A percentile compares a stretch with the other conserved stretches of the same genome.
Conservation (phyloP, 2,329 filamentous ascomycete genomes). For the Talaromyces funiculosus region DNA sequence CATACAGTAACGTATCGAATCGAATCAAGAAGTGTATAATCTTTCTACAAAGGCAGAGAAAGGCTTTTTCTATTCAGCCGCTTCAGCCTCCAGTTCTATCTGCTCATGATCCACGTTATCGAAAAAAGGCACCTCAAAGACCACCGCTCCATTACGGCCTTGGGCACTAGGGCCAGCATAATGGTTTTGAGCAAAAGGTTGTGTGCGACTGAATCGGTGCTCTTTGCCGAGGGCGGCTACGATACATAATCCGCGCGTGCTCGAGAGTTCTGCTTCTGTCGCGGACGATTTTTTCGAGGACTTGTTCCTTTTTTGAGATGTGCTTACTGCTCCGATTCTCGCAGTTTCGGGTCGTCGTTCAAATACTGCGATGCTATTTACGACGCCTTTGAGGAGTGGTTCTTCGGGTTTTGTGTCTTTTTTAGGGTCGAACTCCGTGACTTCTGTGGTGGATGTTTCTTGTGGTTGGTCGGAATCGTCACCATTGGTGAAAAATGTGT, state of each 20-base stretch:
- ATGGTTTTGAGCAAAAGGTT: slow-evolving; percentile 41
- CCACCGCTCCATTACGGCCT: slow-evolving; percentile 75
- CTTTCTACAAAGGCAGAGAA: neutral
- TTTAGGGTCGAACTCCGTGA: neutral
- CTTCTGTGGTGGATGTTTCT: neutral
- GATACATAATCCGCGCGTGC: slow-evolving; percentile 62
- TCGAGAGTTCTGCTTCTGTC: slow-evolving; percentile 10
- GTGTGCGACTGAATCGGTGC: slow-evolving; percentile 79
- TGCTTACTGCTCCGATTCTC: slow-evolving; percentile 13
- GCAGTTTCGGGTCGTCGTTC: slow-evolving; percentile 57
- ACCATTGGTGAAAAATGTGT: slow-evolving; percentile 21
- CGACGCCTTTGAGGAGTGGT: slow-evolving; percentile 60
- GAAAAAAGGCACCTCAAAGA: slow-evolving; percentile 69
- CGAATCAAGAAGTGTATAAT: neutral
- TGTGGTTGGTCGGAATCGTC: neutral
- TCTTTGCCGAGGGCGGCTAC: slow-evolving; percentile 84
- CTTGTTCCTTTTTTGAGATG: slow-evolving; percentile 13
- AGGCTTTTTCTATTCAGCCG: neutral
- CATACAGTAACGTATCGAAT: neutral
- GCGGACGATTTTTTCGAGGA: slow-evolving; percentile 12
- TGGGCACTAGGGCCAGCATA: slow-evolving; percentile 27
- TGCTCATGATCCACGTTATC: slow-evolving; percentile 16
- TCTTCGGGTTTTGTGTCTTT: slow-evolving; percentile 15
- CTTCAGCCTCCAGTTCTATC: slow-evolving; percentile 3
- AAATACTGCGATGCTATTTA: slow-evolving; percentile 84